phyloP scores from a whole-genome alignment of 257 asterid genomes.

The Solanum arcanum region DNA sequence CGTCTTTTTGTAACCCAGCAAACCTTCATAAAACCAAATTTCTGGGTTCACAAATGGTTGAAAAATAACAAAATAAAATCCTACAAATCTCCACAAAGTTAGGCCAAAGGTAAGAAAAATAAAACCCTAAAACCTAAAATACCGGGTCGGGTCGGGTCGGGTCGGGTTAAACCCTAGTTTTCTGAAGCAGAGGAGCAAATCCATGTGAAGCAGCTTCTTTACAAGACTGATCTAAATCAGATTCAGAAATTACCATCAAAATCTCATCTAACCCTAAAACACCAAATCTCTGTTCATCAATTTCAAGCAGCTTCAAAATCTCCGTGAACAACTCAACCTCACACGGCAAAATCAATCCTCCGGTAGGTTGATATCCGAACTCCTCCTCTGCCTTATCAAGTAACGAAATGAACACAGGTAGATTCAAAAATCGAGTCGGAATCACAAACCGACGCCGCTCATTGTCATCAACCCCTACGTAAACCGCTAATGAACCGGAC shows the following conservation, averaged over 20 bases:
- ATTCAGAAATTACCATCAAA: conserved; percentile 11
- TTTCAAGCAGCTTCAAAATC: conserved; percentile 29
- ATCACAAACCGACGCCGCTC: conserved; percentile 44
- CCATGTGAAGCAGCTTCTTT: conserved; percentile 24
- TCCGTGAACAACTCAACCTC: conserved; percentile 31
- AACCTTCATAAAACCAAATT: neutral
- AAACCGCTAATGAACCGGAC: conserved; percentile 46
- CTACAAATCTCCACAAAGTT: neutral
- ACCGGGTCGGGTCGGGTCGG: neutral
- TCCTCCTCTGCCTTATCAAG: conserved; percentile 58
- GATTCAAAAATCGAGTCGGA: conserved; percentile 52
- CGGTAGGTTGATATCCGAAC: conserved; percentile 43
- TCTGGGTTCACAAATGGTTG: conserved; percentile 6
- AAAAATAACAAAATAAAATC: neutral
- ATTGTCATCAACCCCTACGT: conserved; percentile 24
- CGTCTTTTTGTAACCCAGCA: conserved; percentile 3
- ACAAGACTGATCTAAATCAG: conserved; percentile 19
- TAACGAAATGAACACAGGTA: conserved; percentile 40
- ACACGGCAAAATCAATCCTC: conserved; percentile 51
- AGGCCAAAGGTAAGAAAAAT: neutral
- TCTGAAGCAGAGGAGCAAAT: conserved; percentile 33
- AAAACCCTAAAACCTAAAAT: neutral
- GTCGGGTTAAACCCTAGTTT: conserved; percentile 32
- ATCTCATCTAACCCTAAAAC: conserved; percentile 34
- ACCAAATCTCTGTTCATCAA: conserved; percentile 36